Conservation (phyloP, 306 rosid genomes). For the Begonia masoniana region DNA sequence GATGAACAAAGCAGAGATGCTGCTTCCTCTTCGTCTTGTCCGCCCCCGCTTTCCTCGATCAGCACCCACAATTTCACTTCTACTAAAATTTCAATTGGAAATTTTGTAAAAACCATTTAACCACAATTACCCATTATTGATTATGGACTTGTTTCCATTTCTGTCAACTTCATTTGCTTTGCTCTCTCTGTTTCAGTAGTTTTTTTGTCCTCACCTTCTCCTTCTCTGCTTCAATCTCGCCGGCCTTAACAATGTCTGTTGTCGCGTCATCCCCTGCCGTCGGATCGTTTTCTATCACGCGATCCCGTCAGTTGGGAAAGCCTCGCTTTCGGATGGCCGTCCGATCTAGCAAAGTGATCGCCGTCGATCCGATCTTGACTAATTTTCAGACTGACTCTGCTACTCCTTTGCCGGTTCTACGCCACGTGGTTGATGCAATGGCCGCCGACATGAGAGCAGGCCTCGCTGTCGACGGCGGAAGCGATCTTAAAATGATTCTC, state of each 20-base stretch:
- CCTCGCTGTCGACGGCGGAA: constrained; percentile 39
- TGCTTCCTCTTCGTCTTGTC: no score
- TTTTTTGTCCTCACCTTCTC: background rate
- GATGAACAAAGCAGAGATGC: no score
- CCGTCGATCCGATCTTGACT: constrained; percentile 33
- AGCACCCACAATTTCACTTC: no score
- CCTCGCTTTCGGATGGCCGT: constrained; percentile 38
- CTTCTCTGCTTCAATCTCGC: background rate
- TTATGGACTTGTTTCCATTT: background rate
- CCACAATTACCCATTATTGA: background rate
- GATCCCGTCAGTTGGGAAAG: constrained; percentile 15
- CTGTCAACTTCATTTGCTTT: background rate
- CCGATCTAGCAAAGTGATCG: constrained; percentile 32
- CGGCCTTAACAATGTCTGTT: constrained; percentile 27
- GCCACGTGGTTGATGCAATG: constrained; percentile 59
- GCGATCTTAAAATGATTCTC: constrained; percentile 80
- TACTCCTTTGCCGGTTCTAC: constrained; percentile 62
- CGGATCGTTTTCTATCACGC: constrained; percentile 30
- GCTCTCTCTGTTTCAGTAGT: no score
- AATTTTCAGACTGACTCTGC: constrained; percentile 48
- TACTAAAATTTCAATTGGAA: no score
- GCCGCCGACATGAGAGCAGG: constrained; percentile 63
- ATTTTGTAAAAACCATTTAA: background rate
- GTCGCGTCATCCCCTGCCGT: constrained; percentile 20
- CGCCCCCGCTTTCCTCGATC: no score